Evolutionary conservation across 2,329 filamentous ascomycete species (phyloP).

Genomic region (Oidium heveae): DNA sequence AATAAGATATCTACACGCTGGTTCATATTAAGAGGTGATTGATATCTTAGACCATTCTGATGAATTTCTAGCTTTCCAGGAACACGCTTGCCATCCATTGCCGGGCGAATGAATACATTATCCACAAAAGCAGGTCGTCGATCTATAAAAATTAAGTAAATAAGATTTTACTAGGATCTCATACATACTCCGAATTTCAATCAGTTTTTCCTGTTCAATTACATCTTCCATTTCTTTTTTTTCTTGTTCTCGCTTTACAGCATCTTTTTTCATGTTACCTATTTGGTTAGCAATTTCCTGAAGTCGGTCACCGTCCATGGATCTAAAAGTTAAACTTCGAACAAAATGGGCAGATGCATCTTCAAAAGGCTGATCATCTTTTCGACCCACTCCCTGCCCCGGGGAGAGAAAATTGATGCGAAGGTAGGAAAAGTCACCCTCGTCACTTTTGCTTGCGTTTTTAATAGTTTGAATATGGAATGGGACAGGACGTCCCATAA

Average conservation of each 20-base stretch:
- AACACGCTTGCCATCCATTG: conserved; percentile 89
- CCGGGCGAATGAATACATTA: conserved; percentile 85
- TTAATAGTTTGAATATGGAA: conserved; percentile 99
- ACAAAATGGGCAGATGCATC: conserved; percentile 91
- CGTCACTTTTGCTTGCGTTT: conserved; percentile 92
- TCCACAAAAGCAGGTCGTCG: conserved; percentile 75
- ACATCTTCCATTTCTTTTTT: conserved; percentile 99
- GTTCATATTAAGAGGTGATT: conserved; percentile 54
- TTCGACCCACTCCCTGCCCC: conserved; percentile 86
- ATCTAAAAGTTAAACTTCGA: conserved; percentile 82
- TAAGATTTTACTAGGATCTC: neutral
- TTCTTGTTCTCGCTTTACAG: conserved; percentile 79
- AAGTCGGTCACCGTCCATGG: conserved; percentile 68
- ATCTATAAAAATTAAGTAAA: conserved; percentile 30
- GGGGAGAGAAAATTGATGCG: conserved; percentile 95
- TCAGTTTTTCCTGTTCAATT: conserved; percentile 90
- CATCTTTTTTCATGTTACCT: conserved; percentile 84
- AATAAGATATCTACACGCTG: conserved; percentile 85
- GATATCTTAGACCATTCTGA: conserved; percentile 93
- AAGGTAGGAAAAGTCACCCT: conserved; percentile 79
- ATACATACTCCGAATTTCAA: conserved; percentile 67
- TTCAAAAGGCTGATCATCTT: conserved; percentile 94
- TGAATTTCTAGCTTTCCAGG: conserved; percentile 93
- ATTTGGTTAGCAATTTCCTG: conserved; percentile 82
- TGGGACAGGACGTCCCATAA: conserved; percentile 90